Conservation (phyloP, 805 yeast species). For the Starmerella asiatica region DNA sequence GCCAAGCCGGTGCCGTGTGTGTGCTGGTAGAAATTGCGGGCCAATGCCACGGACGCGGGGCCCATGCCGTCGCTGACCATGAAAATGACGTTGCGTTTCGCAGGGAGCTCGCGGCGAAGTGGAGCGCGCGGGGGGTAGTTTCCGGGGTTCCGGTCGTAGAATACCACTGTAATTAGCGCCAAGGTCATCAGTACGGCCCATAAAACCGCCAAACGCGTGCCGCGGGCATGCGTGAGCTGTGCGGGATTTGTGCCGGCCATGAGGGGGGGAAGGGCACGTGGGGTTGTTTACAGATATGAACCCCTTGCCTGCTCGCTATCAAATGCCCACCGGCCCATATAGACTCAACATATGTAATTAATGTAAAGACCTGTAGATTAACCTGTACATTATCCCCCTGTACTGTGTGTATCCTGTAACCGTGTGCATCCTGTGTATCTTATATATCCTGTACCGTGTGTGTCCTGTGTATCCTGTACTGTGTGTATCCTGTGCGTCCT, state of each 20-base stretch:
- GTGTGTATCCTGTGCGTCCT: no score
- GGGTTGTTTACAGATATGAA: no score
- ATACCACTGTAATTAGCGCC: background rate
- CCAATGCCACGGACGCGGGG: constrained; percentile 68
- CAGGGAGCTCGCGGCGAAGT: background rate
- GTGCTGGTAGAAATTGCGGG: constrained; percentile 61
- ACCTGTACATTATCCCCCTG: no score
- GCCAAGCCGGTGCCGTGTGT: constrained; percentile 35
- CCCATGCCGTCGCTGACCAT: constrained; percentile 96
- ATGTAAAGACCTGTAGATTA: no score
- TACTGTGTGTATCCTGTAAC: no score
- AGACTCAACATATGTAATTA: no score
- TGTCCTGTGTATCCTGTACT: no score
- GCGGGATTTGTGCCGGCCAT: background rate
- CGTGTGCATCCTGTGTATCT: no score
- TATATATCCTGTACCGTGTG: no score
- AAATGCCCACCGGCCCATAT: no score
- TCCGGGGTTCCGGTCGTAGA: background rate
- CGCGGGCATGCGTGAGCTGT: background rate
- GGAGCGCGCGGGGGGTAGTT: background rate
- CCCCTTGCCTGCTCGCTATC: no score
- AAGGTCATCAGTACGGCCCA: constrained; percentile 8
- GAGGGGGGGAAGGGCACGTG: no score
- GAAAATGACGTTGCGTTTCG: constrained; percentile 55
- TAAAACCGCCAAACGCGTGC: background rate